Percentiles rank a stretch among this genome's conserved stretches.
phyloP scores from a whole-genome alignment of 192 early-diverging fungal species.

The Backusella circina region DNA sequence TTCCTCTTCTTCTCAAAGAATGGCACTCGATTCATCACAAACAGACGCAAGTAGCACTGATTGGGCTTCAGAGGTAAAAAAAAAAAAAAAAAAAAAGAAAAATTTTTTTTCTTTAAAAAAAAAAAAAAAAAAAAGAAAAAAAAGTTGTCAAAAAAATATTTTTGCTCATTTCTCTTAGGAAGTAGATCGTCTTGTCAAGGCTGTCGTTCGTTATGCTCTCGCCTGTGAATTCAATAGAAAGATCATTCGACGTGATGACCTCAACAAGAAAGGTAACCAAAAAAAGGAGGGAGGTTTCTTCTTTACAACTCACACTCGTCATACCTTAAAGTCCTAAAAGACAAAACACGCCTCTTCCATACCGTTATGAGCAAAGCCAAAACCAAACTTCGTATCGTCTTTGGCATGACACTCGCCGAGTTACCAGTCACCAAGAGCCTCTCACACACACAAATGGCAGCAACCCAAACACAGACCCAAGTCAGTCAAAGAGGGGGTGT shows the following conservation, averaged over 20 bases:
- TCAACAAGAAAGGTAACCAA: conserved; percentile 49
- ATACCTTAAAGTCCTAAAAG: conserved; percentile 42
- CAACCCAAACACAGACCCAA: background rate
- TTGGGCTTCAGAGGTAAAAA: background rate
- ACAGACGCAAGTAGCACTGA: background rate
- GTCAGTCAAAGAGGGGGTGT: background rate
- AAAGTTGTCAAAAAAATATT: background rate
- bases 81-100: background rate
- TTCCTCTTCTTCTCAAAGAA: background rate
- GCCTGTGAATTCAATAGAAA: conserved; percentile 49
- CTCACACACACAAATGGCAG: background rate
- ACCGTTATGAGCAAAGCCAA: conserved; percentile 50
- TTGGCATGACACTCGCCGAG: conserved; percentile 65
- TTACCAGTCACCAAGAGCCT: conserved; percentile 38
- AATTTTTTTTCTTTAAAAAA: background rate
- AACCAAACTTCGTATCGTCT: conserved; percentile 41
- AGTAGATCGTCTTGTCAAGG: conserved; percentile 54
- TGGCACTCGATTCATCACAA: background rate
- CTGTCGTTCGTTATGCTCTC: conserved; percentile 57
- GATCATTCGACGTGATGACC: conserved; percentile 56
- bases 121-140: background rate
- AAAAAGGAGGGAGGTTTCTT: background rate
- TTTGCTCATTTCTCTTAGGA: conserved; percentile 34
- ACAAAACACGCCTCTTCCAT: conserved; percentile 39
- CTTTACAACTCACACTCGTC: background rate